These are phyloP conservation scores for Aegilops longissima DNA, from an alignment of 176 grass and related monocot genomes.

Conservation along the genomic window DNA sequence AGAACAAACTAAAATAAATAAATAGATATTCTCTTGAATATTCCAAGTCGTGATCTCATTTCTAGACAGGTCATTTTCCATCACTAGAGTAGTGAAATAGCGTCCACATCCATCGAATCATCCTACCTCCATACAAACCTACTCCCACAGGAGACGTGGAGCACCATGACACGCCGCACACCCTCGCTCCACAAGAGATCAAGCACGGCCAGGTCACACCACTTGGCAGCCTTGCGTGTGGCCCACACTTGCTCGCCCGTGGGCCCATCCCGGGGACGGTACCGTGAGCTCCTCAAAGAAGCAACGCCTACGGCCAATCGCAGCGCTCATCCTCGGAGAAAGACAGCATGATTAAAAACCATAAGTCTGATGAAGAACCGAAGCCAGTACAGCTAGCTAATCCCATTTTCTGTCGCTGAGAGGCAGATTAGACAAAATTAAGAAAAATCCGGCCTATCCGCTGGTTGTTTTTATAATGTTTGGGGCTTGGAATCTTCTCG, in stretches of 20 bases:
- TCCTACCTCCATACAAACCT: not conserved
- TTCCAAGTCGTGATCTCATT: not conserved
- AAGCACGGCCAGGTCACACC: constrained; percentile 23
- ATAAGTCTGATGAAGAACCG: not conserved
- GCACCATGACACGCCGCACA: not conserved
- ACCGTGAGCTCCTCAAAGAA: constrained; percentile 48
- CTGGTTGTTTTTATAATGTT: not conserved
- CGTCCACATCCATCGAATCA: not conserved
- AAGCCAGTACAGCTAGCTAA: not conserved
- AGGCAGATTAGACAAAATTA: not conserved
- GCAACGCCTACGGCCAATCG: constrained; percentile 40
- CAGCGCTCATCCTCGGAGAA: not conserved
- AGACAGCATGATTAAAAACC: constrained; percentile 7
- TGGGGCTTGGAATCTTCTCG: not conserved
- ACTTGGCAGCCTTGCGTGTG: constrained; percentile 23
- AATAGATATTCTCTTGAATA: not conserved
- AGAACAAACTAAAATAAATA: not conserved
- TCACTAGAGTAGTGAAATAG: not conserved
- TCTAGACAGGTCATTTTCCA: not conserved
- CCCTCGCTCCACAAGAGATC: constrained; percentile 21
- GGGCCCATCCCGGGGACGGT: not conserved
- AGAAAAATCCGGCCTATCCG: not conserved
- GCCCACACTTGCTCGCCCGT: constrained; percentile 18
- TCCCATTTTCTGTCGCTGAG: not conserved
- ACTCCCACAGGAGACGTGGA: not conserved